These are phyloP conservation scores for Nitzschia inconspicua DNA, from an alignment of 108 stramenopile genomes.

Conservation along the genomic window DNA sequence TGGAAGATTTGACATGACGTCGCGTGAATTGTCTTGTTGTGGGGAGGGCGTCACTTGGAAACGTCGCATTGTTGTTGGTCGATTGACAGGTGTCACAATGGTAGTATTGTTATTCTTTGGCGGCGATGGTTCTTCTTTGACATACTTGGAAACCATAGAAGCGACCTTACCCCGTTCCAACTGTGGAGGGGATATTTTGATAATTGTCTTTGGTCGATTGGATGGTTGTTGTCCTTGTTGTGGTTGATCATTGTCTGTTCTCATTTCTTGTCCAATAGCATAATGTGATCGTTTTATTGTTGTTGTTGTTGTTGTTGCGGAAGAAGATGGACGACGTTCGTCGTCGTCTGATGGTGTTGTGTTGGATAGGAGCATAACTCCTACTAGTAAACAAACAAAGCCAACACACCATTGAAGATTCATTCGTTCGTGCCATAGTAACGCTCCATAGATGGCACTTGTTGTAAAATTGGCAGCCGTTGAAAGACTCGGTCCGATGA, in stretches of 20 bases:
- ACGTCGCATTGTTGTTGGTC: neutral
- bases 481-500: slow-evolving; percentile 64
- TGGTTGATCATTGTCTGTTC: neutral
- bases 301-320: neutral
- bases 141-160: too few species aligned
- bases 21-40: too few species aligned
- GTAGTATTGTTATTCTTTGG: too few species aligned
- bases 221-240: neutral
- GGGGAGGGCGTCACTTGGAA: too few species aligned
- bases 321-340: neutral
- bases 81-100: neutral
- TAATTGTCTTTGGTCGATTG: neutral
- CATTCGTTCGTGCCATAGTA: slow-evolving; percentile 42
- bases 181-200: too few species aligned
- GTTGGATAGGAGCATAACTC: slow-evolving; percentile 34
- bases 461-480: slow-evolving; percentile 67
- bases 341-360: slow-evolving; percentile 2
- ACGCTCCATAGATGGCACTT: slow-evolving; percentile 34
- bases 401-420: slow-evolving; percentile 36
- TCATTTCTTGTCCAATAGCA: neutral
- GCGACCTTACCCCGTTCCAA: too few species aligned
- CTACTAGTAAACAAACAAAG: slow-evolving; percentile 34
- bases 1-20: too few species aligned
- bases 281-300: neutral
- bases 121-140: too few species aligned